phyloP scores from a whole-genome alignment of 2,329 filamentous ascomycete species.

The Phialocephala sp. region DNA sequence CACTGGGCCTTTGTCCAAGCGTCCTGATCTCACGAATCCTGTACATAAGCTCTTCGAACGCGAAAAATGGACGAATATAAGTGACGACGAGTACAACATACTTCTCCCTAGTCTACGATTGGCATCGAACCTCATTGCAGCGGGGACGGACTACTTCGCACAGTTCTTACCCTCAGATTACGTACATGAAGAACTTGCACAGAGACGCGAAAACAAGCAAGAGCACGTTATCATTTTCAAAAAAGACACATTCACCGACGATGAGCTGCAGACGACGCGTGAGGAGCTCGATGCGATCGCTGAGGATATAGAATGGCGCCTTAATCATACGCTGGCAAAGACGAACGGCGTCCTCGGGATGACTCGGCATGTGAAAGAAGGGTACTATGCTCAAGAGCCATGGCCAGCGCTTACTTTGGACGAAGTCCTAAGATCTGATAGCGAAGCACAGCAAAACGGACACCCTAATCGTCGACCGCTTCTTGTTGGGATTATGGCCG shows the following conservation, averaged over 20 bases:
- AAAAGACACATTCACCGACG: background rate
- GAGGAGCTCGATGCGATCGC: conserved; percentile 32
- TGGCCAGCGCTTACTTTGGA: conserved; percentile 13
- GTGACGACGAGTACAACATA: conserved; percentile 29
- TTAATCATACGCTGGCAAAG: conserved; percentile 28
- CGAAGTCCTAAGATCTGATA: conserved; percentile 24
- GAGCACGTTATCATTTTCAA: conserved; percentile 3
- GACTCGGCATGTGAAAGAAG: conserved; percentile 17
- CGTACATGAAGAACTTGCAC: background rate
- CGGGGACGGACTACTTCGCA: conserved; percentile 34
- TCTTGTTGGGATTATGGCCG: conserved; percentile 33
- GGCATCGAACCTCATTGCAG: conserved; percentile 33
- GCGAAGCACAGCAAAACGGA: conserved; percentile 12
- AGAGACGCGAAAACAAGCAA: background rate
- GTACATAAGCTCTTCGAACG: conserved; percentile 30
- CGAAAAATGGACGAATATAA: conserved; percentile 28
- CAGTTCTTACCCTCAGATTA: conserved; percentile 33
- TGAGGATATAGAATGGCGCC: conserved; percentile 31
- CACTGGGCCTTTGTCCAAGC: conserved; percentile 8
- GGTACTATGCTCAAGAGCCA: conserved; percentile 14
- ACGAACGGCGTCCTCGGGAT: conserved; percentile 10
- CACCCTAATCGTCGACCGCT: conserved; percentile 25
- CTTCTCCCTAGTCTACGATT: conserved; percentile 38
- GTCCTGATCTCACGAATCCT: conserved; percentile 18
- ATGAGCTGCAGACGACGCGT: conserved; percentile 23